Conservation (phyloP, 108 stramenopile genomes). For the Nannochloropsis granulata region DNA sequence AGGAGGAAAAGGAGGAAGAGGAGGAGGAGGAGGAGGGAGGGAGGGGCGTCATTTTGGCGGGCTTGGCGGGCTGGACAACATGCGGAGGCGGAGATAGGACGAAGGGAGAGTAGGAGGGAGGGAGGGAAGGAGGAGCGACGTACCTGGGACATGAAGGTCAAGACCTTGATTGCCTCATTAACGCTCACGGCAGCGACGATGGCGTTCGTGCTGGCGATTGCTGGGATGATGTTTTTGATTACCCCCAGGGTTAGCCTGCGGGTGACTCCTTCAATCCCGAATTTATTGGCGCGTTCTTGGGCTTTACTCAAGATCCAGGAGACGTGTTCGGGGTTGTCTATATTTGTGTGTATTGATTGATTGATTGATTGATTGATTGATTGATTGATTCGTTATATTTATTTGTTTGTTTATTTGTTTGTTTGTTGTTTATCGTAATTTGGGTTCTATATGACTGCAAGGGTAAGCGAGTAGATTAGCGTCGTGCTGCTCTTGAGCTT, state of each 20-base stretch:
- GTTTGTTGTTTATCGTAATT: too few species aligned
- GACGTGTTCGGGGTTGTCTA: constrained; percentile 3
- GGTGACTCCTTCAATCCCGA: constrained; percentile 31
- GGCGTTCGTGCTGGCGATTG: constrained; percentile 40
- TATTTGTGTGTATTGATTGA: too few species aligned
- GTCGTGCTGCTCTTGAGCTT: too few species aligned
- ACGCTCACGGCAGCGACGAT: constrained; percentile 54
- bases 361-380: too few species aligned
- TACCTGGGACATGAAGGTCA: constrained; percentile 76
- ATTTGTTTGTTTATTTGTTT: too few species aligned
- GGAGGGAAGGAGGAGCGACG: not conserved
- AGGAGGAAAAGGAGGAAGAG: not conserved
- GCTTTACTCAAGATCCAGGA: constrained; percentile 1
- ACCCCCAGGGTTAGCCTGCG: constrained; percentile 33
- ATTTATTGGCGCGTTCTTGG: not conserved
- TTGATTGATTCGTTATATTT: too few species aligned
- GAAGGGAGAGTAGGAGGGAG: not conserved
- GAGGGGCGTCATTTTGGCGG: not conserved
- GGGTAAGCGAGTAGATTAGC: too few species aligned
- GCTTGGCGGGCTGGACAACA: too few species aligned
- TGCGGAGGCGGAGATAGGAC: too few species aligned
- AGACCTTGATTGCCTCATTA: constrained; percentile 80
- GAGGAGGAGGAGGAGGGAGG: not conserved
- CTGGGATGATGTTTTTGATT: constrained; percentile 43
- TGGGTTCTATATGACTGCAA: too few species aligned